Percentiles rank a stretch among this genome's conserved stretches.
phyloP scores from a whole-genome alignment of 176 grass and related monocot genomes.

The Poa annua region DNA sequence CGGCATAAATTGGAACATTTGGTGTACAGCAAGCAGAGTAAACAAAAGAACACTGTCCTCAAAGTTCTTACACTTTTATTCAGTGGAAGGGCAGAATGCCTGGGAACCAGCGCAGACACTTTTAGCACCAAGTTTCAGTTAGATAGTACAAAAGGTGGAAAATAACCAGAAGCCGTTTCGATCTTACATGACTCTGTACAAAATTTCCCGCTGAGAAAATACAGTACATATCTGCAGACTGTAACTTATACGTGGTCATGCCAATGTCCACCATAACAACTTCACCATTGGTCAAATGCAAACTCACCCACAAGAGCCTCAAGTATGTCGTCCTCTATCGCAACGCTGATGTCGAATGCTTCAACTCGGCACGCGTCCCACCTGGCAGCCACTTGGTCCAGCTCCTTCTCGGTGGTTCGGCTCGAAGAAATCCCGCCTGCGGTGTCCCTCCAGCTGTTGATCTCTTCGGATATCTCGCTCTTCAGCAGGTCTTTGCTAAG shows the following conservation, averaged over 20 bases:
- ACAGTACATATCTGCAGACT: conserved; percentile 47
- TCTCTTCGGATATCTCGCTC: conserved; percentile 49
- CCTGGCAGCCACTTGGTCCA: conserved; percentile 41
- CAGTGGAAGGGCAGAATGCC: neutral
- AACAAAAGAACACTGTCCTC: neutral
- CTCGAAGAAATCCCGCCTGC: conserved; percentile 27
- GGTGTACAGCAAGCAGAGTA: neutral
- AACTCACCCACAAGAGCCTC: conserved; percentile 62
- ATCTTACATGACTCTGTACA: conserved; percentile 48
- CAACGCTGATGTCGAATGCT: conserved; percentile 63
- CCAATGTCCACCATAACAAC: neutral
- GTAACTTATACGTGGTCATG: conserved; percentile 34
- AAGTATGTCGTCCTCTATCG: conserved; percentile 71
- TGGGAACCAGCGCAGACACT: neutral
- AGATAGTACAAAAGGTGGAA: neutral
- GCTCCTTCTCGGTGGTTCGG: conserved; percentile 54
- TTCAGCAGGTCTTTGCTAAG: conserved; percentile 53
- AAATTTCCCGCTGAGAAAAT: neutral
- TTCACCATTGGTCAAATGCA: conserved; percentile 49
- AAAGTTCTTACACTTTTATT: conserved; percentile 11
- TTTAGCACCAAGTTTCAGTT: conserved; percentile 31
- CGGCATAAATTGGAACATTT: neutral
- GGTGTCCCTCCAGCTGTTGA: conserved; percentile 55
- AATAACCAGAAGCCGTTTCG: neutral
- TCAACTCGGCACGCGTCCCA: conserved; percentile 51